A percentile compares a stretch with the other conserved stretches of the same genome.
phyloP scores from a whole-genome alignment of 2,329 filamentous ascomycete genomes.

The Neodidymelliopsis sp. region DNA sequence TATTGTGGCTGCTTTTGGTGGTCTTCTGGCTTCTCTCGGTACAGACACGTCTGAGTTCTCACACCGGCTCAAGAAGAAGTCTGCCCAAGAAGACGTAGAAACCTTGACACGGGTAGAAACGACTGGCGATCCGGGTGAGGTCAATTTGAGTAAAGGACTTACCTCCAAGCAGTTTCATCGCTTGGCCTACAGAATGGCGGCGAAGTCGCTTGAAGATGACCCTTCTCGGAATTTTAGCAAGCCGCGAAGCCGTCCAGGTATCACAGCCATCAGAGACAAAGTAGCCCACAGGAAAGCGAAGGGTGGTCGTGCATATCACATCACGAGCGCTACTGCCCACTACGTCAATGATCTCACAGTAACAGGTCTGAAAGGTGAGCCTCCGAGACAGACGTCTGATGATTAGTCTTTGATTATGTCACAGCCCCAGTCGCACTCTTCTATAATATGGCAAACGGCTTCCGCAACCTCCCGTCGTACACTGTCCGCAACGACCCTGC shows the following conservation, averaged over 20 bases:
- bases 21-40: slow-evolving; percentile 15
- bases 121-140: background rate
- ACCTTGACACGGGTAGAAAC: slow-evolving; percentile 1
- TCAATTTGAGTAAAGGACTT: slow-evolving; percentile 6
- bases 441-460: slow-evolving; percentile 32
- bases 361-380: slow-evolving; percentile 19
- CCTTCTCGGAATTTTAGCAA: slow-evolving; percentile 15
- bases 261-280: slow-evolving; percentile 7
- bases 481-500: slow-evolving; percentile 22
- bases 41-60: slow-evolving; percentile 24
- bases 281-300: slow-evolving; percentile 15
- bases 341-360: slow-evolving; percentile 23
- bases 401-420: background rate
- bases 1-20: slow-evolving; percentile 20
- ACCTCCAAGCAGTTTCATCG: slow-evolving; percentile 17
- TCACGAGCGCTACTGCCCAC: slow-evolving; percentile 23
- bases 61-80: slow-evolving; percentile 15
- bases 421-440: slow-evolving; percentile 29
- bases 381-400: accelerated
- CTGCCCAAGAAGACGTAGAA: background rate
- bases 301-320: slow-evolving; percentile 21
- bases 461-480: slow-evolving; percentile 28
- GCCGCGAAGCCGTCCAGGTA: background rate
- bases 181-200: slow-evolving; percentile 27
- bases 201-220: slow-evolving; percentile 21